Conservation (phyloP, 1,139 yeast species). For the Yamadazyma jaroonii region DNA sequence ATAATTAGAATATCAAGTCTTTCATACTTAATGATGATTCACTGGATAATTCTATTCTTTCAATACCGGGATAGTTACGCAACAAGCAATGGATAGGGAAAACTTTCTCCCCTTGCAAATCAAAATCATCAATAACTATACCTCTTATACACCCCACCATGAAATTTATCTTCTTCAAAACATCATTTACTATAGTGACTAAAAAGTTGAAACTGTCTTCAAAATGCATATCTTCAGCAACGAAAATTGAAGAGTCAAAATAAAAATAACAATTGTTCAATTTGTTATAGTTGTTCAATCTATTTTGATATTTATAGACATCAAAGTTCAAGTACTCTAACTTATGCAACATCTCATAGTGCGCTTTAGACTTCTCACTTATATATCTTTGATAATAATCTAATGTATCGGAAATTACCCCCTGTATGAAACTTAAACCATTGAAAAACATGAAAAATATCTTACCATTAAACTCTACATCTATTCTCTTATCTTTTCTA, state of each 20-base stretch:
- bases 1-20: slow-evolving; percentile 6
- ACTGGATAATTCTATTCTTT: slow-evolving; percentile 30
- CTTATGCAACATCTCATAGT: slow-evolving; percentile 8
- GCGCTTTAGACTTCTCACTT: slow-evolving; percentile 5
- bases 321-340: slow-evolving; percentile 9
- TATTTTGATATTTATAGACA: slow-evolving; percentile 3
- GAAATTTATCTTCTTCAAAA: slow-evolving; percentile 32
- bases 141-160: slow-evolving; percentile 35
- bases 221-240: slow-evolving; percentile 10
- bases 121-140: slow-evolving; percentile 31
- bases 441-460: slow-evolving; percentile 41
- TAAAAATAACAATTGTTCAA: slow-evolving; percentile 26
- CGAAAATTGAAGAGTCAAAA: slow-evolving; percentile 30
- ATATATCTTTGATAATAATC: slow-evolving; percentile 25
- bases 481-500: slow-evolving; percentile 5
- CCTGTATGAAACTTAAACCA: slow-evolving; percentile 33
- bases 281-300: slow-evolving; percentile 1
- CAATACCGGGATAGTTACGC: slow-evolving; percentile 34
- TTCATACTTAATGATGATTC: slow-evolving; percentile 11
- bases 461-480: slow-evolving; percentile 25
- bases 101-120: slow-evolving; percentile 31
- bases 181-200: slow-evolving; percentile 34
- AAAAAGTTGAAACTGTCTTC: slow-evolving; percentile 25
- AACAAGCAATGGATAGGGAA: slow-evolving; percentile 30
- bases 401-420: slow-evolving; percentile 28